Evolutionary conservation across 2,329 filamentous ascomycete species (phyloP).

Genomic region (Colletotrichum lindemuthianum): DNA sequence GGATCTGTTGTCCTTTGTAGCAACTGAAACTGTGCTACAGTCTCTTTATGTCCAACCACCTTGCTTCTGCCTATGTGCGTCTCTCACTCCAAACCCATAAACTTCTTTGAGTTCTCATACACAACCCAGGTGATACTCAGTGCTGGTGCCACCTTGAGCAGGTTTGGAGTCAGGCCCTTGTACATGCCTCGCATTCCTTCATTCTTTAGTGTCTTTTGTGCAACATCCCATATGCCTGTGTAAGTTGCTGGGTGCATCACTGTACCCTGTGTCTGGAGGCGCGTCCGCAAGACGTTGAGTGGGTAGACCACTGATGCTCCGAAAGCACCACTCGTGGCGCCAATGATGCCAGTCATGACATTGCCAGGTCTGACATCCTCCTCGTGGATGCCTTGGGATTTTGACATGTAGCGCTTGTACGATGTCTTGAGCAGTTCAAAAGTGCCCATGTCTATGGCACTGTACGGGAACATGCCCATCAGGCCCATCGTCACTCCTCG

Average conservation of each 20-base stretch:
- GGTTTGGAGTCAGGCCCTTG: constrained; percentile 93
- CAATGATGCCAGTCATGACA: constrained; percentile 86
- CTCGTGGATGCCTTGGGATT: constrained; percentile 75
- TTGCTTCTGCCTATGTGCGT: background rate
- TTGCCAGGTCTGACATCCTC: constrained; percentile 86
- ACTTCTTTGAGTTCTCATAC: constrained; percentile 87
- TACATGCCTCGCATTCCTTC: constrained; percentile 91
- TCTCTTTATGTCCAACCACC: background rate
- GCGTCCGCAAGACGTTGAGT: constrained; percentile 89
- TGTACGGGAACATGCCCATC: constrained; percentile 97
- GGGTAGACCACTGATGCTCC: constrained; percentile 96
- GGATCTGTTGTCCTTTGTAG: background rate
- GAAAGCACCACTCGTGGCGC: constrained; percentile 89
- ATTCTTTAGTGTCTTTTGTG: constrained; percentile 80
- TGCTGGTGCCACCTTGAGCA: constrained; percentile 95
- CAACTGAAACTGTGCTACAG: background rate
- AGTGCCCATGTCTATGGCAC: constrained; percentile 93
- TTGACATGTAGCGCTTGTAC: constrained; percentile 77
- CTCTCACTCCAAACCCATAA: constrained; percentile 64
- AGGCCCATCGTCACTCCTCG: constrained; percentile 94
- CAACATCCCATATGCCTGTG: constrained; percentile 89
- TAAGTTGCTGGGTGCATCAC: constrained; percentile 91
- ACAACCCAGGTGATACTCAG: constrained; percentile 96
- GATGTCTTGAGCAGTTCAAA: constrained; percentile 91
- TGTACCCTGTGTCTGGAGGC: constrained; percentile 94